These are phyloP conservation scores for Trifolium dubium DNA, from an alignment of 306 rosid genomes.

Conservation along the genomic window DNA sequence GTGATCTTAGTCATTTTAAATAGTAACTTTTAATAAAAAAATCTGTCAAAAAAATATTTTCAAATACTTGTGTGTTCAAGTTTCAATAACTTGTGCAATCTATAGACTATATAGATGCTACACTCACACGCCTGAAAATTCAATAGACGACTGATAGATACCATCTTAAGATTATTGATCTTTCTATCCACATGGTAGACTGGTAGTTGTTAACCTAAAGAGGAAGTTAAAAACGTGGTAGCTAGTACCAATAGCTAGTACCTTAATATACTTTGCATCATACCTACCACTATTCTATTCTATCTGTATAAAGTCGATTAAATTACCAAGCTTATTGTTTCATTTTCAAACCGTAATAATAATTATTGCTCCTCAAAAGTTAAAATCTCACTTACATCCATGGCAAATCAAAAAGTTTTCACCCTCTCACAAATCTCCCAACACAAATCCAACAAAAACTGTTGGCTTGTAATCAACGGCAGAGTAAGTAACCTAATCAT, in stretches of 20 bases:
- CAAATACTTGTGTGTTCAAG: background rate
- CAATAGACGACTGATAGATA: background rate
- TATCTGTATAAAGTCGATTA: slow-evolving; percentile 6
- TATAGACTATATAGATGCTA: too few species aligned
- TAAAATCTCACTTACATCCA: slow-evolving; percentile 12
- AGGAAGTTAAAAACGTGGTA: slow-evolving; percentile 25
- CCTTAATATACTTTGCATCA: too few species aligned
- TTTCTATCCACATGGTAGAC: slow-evolving; percentile 27
- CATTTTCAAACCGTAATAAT: background rate
- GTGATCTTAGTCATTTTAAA: too few species aligned
- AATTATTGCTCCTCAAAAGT: background rate
- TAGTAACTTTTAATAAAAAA: too few species aligned
- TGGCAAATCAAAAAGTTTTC: slow-evolving; percentile 52
- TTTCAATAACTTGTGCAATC: background rate
- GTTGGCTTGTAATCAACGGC: slow-evolving; percentile 64
- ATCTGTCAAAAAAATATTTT: too few species aligned
- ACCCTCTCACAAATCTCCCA: slow-evolving; percentile 62
- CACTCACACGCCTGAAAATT: background rate
- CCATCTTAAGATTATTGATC: background rate
- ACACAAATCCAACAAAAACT: slow-evolving; percentile 60
- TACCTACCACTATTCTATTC: slow-evolving; percentile 21
- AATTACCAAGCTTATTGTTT: background rate
- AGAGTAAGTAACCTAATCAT: slow-evolving; percentile 47
- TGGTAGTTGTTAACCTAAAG: slow-evolving; percentile 17
- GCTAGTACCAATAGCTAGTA: too few species aligned